These are phyloP conservation scores for Mycena albidolilacea DNA, from an alignment of 768 basidiomycete genomes.

Conservation along the genomic window DNA sequence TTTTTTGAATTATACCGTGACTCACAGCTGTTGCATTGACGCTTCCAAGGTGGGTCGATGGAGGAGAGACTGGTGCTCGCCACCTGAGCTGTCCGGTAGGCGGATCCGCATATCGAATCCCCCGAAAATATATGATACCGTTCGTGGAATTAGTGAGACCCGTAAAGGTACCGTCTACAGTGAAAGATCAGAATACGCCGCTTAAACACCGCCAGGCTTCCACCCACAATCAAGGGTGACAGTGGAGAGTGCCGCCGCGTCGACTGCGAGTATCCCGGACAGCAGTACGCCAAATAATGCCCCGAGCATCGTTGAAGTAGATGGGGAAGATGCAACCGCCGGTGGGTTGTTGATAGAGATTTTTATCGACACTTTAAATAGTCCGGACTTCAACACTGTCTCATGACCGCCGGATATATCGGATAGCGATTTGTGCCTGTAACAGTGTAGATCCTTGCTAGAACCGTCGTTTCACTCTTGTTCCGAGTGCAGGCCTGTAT, in stretches of 20 bases:
- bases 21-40: conserved; percentile 55
- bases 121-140: conserved; percentile 55
- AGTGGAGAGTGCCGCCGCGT: conserved; percentile 32
- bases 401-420: too few species aligned
- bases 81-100: conserved; percentile 59
- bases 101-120: conserved; percentile 61
- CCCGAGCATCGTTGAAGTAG: not conserved
- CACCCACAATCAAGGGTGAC: conserved; percentile 45
- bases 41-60: conserved; percentile 52
- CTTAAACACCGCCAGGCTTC: not conserved
- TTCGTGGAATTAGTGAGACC: conserved; percentile 49
- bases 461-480: too few species aligned
- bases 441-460: too few species aligned
- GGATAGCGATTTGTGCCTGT: too few species aligned
- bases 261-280: not conserved
- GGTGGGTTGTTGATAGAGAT: not conserved
- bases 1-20: not conserved
- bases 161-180: conserved; percentile 56
- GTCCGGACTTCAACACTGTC: not conserved
- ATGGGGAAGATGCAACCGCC: not conserved
- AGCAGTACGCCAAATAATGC: not conserved
- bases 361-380: not conserved
- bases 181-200: not conserved
- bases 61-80: conserved; percentile 57
- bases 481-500: too few species aligned